These are phyloP conservation scores for Paralagenidium karlingii DNA, from an alignment of 352 stramenopile species.

Conservation along the genomic window DNA sequence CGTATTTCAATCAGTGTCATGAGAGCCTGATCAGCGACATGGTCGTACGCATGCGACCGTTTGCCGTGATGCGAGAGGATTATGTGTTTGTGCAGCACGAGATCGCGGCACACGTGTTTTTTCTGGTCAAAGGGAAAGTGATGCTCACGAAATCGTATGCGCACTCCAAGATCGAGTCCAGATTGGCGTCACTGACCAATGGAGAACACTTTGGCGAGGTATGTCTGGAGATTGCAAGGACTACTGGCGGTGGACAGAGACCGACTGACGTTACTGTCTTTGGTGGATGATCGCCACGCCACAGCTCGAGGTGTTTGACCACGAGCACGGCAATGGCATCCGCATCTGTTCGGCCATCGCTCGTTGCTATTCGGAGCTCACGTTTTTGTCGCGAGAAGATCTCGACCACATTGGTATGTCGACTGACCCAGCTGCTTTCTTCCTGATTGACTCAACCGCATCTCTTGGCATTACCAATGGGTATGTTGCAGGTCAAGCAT, in stretches of 20 bases:
- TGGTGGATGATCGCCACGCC: not conserved
- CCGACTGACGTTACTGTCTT: not conserved
- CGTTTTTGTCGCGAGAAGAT: constrained; percentile 61
- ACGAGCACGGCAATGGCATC: constrained; percentile 64
- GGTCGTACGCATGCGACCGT: constrained; percentile 72
- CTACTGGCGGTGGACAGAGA: not conserved
- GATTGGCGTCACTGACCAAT: constrained; percentile 22
- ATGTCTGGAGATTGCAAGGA: too few relatives aligned
- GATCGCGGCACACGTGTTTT: constrained; percentile 77
- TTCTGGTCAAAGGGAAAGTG: constrained; percentile 64
- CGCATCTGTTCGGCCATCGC: constrained; percentile 73
- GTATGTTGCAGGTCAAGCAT: constrained; percentile 33
- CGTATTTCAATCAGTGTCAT: constrained; percentile 62
- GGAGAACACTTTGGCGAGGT: constrained; percentile 80
- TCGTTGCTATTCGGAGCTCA: constrained; percentile 65
- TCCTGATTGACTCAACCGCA: not conserved
- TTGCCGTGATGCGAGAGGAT: constrained; percentile 58
- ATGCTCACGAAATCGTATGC: constrained; percentile 40
- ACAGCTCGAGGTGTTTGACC: constrained; percentile 72
- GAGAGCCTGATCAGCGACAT: constrained; percentile 76
- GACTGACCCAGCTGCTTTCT: not conserved
- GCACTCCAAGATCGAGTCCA: constrained; percentile 24
- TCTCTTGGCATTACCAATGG: not conserved
- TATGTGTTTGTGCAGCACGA: constrained; percentile 72
- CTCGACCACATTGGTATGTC: constrained; percentile 62